Percentiles rank a stretch among this genome's conserved stretches.
Conservation (phyloP, 371 early-diverging fungal species). For the Zancudomyces culisetae region DNA sequence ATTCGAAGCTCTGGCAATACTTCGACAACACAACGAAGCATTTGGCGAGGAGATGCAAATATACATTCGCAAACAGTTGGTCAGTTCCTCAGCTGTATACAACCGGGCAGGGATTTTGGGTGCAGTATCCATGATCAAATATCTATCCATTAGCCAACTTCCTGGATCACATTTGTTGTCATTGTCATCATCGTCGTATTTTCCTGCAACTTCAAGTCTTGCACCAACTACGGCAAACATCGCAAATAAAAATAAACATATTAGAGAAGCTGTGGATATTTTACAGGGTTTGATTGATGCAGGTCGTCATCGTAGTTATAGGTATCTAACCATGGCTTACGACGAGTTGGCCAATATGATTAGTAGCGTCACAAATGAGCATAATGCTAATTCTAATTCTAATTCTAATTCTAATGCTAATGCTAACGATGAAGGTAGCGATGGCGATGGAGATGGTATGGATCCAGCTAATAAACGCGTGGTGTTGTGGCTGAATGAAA, state of each 20-base stretch:
- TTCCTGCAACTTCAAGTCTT: not conserved
- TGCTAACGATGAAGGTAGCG: too few relatives aligned
- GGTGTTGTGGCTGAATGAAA: constrained; percentile 46
- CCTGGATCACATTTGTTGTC: not conserved
- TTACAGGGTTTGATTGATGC: constrained; percentile 22
- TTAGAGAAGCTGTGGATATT: constrained; percentile 18
- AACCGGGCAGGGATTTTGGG: constrained; percentile 61
- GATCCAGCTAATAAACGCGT: constrained; percentile 31
- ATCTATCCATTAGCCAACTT: constrained; percentile 23
- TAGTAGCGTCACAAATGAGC: not conserved
- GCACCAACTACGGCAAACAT: not conserved
- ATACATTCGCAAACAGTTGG: constrained; percentile 59
- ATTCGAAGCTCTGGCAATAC: constrained; percentile 46
- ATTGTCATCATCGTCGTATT: not conserved
- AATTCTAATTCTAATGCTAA: too few relatives aligned
- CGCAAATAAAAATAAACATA: constrained; percentile 1
- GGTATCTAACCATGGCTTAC: constrained; percentile 42
- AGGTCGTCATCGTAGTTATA: constrained; percentile 12
- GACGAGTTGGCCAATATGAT: constrained; percentile 52
- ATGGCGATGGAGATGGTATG: constrained; percentile 6
- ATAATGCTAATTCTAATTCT: too few relatives aligned
- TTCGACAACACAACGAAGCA: constrained; percentile 18
- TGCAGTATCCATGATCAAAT: constrained; percentile 45
- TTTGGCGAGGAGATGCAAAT: constrained; percentile 42
- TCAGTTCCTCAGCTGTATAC: constrained; percentile 43